These are phyloP conservation scores for Neonectria ditissima DNA, from an alignment of 2,329 filamentous ascomycete species.

Conservation along the genomic window DNA sequence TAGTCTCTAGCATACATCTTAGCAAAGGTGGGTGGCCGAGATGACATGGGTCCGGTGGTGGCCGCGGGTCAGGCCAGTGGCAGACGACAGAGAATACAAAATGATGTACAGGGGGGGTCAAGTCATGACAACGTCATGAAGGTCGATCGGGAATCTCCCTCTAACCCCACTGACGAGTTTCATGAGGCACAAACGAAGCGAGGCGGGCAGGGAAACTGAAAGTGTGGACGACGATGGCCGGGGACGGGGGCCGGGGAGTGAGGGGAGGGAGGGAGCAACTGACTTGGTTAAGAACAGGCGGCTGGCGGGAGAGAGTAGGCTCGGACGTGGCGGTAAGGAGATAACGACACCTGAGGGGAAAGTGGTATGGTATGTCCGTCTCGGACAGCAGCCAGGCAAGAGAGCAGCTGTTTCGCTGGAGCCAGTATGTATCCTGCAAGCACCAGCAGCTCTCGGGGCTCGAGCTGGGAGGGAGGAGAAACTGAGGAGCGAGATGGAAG, in stretches of 20 bases:
- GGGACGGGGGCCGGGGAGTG: slow-evolving; percentile 35
- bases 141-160: slow-evolving; percentile 41
- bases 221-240: slow-evolving; percentile 33
- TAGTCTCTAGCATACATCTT: slow-evolving; percentile 65
- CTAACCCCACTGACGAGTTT: slow-evolving; percentile 45
- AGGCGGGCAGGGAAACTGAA: slow-evolving; percentile 33
- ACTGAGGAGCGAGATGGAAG: slow-evolving; percentile 48
- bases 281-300: slow-evolving; percentile 45
- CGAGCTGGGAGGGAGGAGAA: slow-evolving; percentile 47
- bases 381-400: slow-evolving; percentile 39
- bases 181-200: slow-evolving; percentile 42
- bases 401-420: slow-evolving; percentile 48
- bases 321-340: slow-evolving; percentile 46
- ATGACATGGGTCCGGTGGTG: slow-evolving; percentile 31
- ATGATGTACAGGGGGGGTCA: slow-evolving; percentile 42
- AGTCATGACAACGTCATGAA: slow-evolving; percentile 43
- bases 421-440: slow-evolving; percentile 50
- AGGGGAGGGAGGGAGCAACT: slow-evolving; percentile 41
- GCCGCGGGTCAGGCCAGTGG: slow-evolving; percentile 26
- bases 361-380: slow-evolving; percentile 45
- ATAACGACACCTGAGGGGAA: slow-evolving; percentile 44
- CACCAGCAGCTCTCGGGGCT: slow-evolving; percentile 47
- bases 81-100: slow-evolving; percentile 25
- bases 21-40: slow-evolving; percentile 48
- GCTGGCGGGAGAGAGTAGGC: slow-evolving; percentile 35